A percentile compares a stretch with the other conserved stretches of the same genome.
Conservation (phyloP, 305 asterid species). For the Fraxinus xanthoxyloides region DNA sequence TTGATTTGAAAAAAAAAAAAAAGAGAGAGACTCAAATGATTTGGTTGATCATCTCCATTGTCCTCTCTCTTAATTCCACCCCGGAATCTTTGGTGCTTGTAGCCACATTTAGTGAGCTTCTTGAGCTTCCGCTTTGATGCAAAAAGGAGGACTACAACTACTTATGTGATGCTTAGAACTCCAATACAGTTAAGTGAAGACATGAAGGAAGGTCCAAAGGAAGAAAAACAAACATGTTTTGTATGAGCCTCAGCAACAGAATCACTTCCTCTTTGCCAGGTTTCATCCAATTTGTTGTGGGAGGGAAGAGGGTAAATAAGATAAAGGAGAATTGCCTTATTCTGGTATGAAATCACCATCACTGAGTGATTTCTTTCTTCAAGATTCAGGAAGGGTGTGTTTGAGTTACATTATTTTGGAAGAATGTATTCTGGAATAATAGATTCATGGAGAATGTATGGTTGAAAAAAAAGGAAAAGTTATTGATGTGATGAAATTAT, state of each 20-base stretch:
- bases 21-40: background rate
- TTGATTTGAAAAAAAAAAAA: background rate
- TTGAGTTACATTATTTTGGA: no score
- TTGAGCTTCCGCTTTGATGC: background rate
- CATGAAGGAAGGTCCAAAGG: background rate
- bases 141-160: background rate
- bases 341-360: background rate
- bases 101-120: background rate
- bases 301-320: background rate
- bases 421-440: no score
- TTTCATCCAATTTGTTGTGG: background rate
- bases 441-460: no score
- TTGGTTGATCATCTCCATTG: background rate
- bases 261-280: background rate
- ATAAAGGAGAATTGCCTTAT: background rate
- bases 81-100: background rate
- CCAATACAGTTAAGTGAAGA: background rate
- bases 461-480: no score
- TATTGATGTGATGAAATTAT: no score
- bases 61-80: background rate
- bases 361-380: background rate
- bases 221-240: background rate
- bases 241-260: background rate
- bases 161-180: background rate
- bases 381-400: background rate